These are phyloP conservation scores for Pulveroboletus ravenelii DNA, from an alignment of 768 basidiomycete genomes.

Conservation along the genomic window DNA sequence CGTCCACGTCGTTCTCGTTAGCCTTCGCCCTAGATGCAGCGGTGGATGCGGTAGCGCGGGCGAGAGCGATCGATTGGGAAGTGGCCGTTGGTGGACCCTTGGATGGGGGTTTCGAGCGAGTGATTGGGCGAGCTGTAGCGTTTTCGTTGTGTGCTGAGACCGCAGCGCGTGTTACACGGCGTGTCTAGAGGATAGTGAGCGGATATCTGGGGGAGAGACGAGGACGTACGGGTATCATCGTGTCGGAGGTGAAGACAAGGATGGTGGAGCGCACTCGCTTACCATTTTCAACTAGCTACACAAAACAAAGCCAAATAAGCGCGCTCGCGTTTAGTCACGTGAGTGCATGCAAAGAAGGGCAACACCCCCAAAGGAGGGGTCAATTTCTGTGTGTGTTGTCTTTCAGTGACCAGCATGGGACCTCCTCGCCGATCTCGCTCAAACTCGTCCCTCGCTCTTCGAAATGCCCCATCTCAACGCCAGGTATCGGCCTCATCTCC, in stretches of 20 bases:
- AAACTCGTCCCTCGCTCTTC: slow-evolving; percentile 21
- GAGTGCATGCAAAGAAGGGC: background rate
- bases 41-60: slow-evolving; percentile 39
- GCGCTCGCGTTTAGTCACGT: slow-evolving; percentile 38
- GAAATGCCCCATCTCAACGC: slow-evolving; percentile 4
- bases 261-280: slow-evolving; percentile 15
- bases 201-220: background rate
- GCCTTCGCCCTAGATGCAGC: slow-evolving; percentile 35
- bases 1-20: slow-evolving; percentile 43
- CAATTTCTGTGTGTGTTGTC: background rate
- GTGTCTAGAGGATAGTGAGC: slow-evolving; percentile 39
- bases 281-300: slow-evolving; percentile 34
- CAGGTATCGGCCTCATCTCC: background rate
- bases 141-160: slow-evolving; percentile 62
- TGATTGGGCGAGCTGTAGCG: slow-evolving; percentile 57
- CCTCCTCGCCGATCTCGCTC: slow-evolving; percentile 29
- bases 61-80: slow-evolving; percentile 31
- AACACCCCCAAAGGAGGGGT: slow-evolving; percentile 21
- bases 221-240: slow-evolving; percentile 41
- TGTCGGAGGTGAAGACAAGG: slow-evolving; percentile 32
- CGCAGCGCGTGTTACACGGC: slow-evolving; percentile 57
- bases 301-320: slow-evolving; percentile 36
- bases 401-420: background rate
- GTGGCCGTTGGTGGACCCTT: slow-evolving; percentile 34
- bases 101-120: slow-evolving; percentile 57